Evolutionary conservation across 371 early-diverging fungal genomes (phyloP), one percentile per base, ranked within the genome.

Genomic region (Mucor plumbeus): DNA sequence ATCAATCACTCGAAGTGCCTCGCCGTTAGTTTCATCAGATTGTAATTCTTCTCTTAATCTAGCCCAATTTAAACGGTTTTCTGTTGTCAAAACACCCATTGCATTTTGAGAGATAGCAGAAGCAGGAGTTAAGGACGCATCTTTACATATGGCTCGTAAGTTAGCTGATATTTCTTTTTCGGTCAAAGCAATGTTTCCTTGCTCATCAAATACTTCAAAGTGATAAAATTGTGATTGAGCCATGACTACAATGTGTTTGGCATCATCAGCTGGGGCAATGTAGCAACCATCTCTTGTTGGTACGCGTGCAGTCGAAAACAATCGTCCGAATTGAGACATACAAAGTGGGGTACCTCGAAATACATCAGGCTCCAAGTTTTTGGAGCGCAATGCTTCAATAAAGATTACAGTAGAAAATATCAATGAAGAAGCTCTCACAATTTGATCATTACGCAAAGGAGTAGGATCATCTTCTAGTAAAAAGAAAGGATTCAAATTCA

Each of bases 21-120:
- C 82, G 34, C 72, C 74, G 70, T 95, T 94, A 21, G 72, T 72
- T 4, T 77, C 63, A 60, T 84, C 80, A 2, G 76, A 54, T 7
- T 76, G 70, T 35, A 86, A 69, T 26, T 72, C 73, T 9, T 56
- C 55, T 43, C 87, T 69, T 7, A 90, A 79, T 47, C 72, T 68
- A 9, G 92, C 88, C 94, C 94, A 94, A 57, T 78, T 85, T 66
- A 88, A 88, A 40, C 95, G 85, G 58, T 94, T 87, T 58, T 88
- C 86, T 0, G 89, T 85, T 0, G 93, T 91, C 38, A 94, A 74
- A 7, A 90, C 70, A 19, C 91, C 87, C 35, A 94, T 82, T 13
- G 90, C 79, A 21, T 69, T 73, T 59, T 84, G 78, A 7, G 84
- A 78, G 59, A 84, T 75, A 9, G 75, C 79, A 4, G 71, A 63